phyloP scores from a whole-genome alignment of 1,284 basidiomycete species.

The Moesziomyces parantarcticus region DNA sequence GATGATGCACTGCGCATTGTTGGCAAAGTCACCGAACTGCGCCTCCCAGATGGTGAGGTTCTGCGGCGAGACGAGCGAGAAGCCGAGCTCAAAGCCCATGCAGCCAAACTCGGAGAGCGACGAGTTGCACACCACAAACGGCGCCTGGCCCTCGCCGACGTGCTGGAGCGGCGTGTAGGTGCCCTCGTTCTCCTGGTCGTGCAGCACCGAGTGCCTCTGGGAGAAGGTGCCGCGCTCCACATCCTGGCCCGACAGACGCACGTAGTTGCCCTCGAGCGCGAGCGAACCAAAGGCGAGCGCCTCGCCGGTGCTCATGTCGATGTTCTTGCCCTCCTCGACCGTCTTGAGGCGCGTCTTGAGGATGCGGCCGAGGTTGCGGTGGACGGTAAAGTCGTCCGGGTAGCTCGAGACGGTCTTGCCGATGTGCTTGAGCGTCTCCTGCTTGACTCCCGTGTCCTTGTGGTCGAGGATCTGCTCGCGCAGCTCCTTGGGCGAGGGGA shows the following conservation, averaged over 20 bases:
- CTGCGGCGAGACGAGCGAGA: slow-evolving; percentile 96
- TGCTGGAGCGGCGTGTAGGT: slow-evolving; percentile 91
- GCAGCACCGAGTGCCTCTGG: slow-evolving; percentile 96
- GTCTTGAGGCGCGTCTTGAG: slow-evolving; percentile 86
- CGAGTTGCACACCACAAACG: slow-evolving; percentile 95
- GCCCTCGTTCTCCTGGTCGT: slow-evolving; percentile 92
- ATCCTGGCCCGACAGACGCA: slow-evolving; percentile 96
- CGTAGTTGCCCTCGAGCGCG: slow-evolving; percentile 90
- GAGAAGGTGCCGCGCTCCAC: slow-evolving; percentile 99
- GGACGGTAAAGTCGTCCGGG: slow-evolving; percentile 85
- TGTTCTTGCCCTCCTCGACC: slow-evolving; percentile 87
- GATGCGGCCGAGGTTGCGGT: slow-evolving; percentile 94
- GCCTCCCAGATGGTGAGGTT: slow-evolving; percentile 96
- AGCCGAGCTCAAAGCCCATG: slow-evolving; percentile 97
- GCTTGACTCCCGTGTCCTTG: slow-evolving; percentile 83
- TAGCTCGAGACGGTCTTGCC: slow-evolving; percentile 87
- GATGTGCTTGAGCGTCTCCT: slow-evolving; percentile 82
- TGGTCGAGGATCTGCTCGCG: slow-evolving; percentile 91
- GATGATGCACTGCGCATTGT: slow-evolving; percentile 90
- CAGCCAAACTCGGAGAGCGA: slow-evolving; percentile 94
- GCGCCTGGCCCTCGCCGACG: slow-evolving; percentile 85
- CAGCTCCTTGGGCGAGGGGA: slow-evolving; percentile 95
- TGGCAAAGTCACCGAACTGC: slow-evolving; percentile 92
- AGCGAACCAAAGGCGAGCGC: slow-evolving; percentile 95
- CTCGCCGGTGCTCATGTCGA: slow-evolving; percentile 99